These are phyloP conservation scores for Boletales sp. DNA, from an alignment of 768 basidiomycete species.

Conservation along the genomic window DNA sequence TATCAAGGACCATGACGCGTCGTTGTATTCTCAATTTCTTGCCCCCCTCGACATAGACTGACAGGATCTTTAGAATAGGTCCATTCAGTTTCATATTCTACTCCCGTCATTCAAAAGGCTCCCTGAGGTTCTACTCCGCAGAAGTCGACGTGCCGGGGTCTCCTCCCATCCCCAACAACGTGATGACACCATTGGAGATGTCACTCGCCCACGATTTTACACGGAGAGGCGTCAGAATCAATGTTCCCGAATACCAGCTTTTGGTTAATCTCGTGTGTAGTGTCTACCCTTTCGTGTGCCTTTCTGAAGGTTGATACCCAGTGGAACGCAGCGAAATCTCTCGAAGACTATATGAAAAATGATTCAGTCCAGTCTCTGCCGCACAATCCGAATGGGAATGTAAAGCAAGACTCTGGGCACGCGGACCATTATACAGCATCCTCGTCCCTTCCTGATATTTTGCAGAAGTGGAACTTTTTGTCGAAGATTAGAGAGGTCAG, in stretches of 20 bases:
- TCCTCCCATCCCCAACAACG: conserved; percentile 11
- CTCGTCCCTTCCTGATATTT: background rate
- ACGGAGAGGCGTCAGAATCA: conserved; percentile 9
- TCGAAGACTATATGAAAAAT: conserved; percentile 27
- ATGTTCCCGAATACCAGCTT: conserved; percentile 19
- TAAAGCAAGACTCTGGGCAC: conserved; percentile 8
- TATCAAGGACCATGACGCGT: conserved; percentile 31
- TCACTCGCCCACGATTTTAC: conserved; percentile 41
- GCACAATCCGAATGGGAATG: background rate
- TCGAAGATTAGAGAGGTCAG: conserved; percentile 18
- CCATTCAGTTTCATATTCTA: conserved; percentile 45
- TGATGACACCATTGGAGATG: conserved; percentile 22
- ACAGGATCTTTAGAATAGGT: conserved; percentile 6
- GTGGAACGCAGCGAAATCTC: conserved; percentile 43
- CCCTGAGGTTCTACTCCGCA: conserved; percentile 64
- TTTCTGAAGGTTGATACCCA: conserved; percentile 13
- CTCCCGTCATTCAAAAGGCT: conserved; percentile 46
- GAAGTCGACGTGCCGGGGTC: conserved; percentile 31
- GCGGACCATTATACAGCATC: background rate
- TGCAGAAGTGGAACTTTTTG: background rate
- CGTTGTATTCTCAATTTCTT: conserved; percentile 10
- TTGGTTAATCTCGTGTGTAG: conserved; percentile 42
- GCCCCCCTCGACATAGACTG: conserved; percentile 4
- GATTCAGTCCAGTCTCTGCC: conserved; percentile 1
- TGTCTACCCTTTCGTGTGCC: background rate